Evolutionary conservation across 2,329 filamentous ascomycete species (phyloP).

Genomic region (Ophiostoma ulmi): DNA sequence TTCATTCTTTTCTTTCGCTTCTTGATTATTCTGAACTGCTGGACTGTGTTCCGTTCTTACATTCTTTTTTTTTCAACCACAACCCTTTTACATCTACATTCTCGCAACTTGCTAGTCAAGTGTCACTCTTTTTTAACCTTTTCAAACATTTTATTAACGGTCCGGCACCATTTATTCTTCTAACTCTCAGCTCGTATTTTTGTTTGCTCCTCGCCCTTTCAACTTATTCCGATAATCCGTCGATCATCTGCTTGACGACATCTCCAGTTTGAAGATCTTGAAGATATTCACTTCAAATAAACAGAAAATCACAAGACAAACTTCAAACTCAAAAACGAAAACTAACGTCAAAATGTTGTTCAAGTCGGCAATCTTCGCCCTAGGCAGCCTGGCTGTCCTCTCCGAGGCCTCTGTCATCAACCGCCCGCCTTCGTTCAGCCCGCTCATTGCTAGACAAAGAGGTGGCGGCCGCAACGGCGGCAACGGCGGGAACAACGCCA

Average conservation of each 20-base stretch:
- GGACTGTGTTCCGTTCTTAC: constrained; percentile 42
- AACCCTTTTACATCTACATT: constrained; percentile 25
- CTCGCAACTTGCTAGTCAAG: constrained; percentile 22
- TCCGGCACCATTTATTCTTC: constrained; percentile 46
- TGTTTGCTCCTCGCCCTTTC: constrained; percentile 26
- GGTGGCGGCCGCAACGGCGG: background rate
- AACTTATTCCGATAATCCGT: constrained; percentile 18
- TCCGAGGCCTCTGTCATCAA: constrained; percentile 43
- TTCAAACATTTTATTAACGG: constrained; percentile 33
- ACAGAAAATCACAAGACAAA: constrained; percentile 15
- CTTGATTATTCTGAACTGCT: constrained; percentile 42
- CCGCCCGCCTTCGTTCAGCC: constrained; percentile 26
- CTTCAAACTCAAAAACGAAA: background rate
- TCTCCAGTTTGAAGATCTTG: background rate
- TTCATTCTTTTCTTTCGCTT: constrained; percentile 33
- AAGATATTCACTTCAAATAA: background rate
- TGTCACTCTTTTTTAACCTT: constrained; percentile 17
- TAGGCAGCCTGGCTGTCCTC: constrained; percentile 44
- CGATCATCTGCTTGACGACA: background rate
- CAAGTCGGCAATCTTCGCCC: constrained; percentile 46
- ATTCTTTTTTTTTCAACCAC: constrained; percentile 8
- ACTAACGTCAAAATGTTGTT: constrained; percentile 45
- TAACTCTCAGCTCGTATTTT: constrained; percentile 17
- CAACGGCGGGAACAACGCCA: constrained; percentile 27
- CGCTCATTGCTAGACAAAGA: constrained; percentile 37